Percentiles rank a stretch among this genome's conserved stretches.
phyloP scores from a whole-genome alignment of 1,284 basidiomycete genomes.

The Melampsora larici-populina region DNA sequence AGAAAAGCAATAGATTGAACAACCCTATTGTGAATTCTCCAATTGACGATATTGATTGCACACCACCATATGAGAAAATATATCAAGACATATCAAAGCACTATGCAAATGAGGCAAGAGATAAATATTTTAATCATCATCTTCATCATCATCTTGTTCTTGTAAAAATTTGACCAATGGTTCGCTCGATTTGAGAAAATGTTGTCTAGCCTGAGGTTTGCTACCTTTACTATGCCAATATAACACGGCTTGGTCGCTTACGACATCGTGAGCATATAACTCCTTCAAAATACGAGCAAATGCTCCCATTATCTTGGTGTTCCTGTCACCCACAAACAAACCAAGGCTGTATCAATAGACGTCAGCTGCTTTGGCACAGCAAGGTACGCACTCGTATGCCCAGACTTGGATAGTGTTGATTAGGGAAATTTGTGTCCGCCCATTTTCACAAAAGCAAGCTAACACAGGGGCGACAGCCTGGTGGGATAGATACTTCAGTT shows the following conservation, averaged over 20 bases:
- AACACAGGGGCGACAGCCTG: conserved; percentile 79
- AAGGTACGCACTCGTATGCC: conserved; percentile 57
- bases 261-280: conserved; percentile 89
- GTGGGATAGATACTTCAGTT: background rate
- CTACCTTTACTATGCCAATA: conserved; percentile 97
- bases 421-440: conserved; percentile 83
- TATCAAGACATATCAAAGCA: no score
- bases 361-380: background rate
- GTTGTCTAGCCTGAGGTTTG: conserved; percentile 86
- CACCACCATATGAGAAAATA: no score
- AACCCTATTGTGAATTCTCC: no score
- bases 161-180: conserved; percentile 67
- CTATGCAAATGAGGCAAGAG: no score
- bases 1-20: no score
- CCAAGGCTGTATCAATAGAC: background rate
- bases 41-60: no score
- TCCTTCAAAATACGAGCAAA: conserved; percentile 91
- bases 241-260: conserved; percentile 90
- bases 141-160: conserved; percentile 50
- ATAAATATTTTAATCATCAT: conserved; percentile 2
- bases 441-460: conserved; percentile 77
- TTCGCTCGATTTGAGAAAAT: conserved; percentile 85
- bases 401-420: conserved; percentile 91
- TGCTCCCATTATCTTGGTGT: conserved; percentile 85
- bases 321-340: conserved; percentile 63